phyloP scores from a whole-genome alignment of 441 rosid genomes.

The Jatropha podagrica region DNA sequence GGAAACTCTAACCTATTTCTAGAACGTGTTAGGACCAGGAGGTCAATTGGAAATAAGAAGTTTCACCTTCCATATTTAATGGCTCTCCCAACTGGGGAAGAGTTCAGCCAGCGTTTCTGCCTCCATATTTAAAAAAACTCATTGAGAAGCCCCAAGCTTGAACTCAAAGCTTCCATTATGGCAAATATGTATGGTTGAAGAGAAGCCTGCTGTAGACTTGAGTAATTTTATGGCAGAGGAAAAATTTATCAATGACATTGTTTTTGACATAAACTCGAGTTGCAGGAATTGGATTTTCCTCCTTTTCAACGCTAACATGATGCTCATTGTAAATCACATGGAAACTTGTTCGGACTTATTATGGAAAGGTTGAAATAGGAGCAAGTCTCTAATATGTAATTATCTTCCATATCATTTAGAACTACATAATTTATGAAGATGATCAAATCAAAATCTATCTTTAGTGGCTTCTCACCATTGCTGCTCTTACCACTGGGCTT shows the following conservation, averaged over 20 bases:
- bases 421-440: neutral
- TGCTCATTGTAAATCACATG: neutral
- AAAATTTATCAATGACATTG: neutral
- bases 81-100: neutral
- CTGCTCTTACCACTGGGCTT: neutral
- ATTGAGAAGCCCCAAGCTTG: neutral
- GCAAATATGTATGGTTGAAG: neutral
- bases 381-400: neutral
- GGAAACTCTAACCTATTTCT: neutral
- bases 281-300: neutral
- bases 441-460: neutral
- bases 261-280: neutral
- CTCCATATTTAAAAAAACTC: neutral
- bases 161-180: neutral
- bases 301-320: too few relatives aligned
- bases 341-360: neutral
- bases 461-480: neutral
- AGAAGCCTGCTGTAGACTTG: neutral
- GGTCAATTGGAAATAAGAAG: neutral
- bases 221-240: neutral
- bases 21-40: neutral
- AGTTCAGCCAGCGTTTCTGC: neutral
- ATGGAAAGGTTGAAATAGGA: neutral
- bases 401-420: neutral
- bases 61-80: neutral